Percentiles rank a stretch among this genome's conserved stretches.
phyloP scores from a whole-genome alignment of 2,329 filamentous ascomycete species.

The Penicillium sumatraense region DNA sequence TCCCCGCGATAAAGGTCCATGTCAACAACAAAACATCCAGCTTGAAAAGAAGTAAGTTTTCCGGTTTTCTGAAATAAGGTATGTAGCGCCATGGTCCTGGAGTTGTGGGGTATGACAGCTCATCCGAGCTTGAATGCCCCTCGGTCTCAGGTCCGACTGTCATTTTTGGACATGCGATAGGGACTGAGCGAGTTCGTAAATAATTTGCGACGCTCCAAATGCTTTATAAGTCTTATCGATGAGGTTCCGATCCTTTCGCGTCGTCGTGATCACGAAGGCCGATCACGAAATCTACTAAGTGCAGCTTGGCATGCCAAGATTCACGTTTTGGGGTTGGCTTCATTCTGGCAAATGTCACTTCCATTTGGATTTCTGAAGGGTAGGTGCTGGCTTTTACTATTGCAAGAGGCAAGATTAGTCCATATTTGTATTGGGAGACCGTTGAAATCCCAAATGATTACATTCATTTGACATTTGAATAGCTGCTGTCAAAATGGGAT shows the following conservation, averaged over 20 bases:
- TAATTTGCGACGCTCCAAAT: not conserved
- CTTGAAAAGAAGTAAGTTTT: constrained; percentile 10
- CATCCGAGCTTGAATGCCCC: not conserved
- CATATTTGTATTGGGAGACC: too few species aligned
- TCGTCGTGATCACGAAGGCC: constrained; percentile 4
- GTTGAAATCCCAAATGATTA: too few species aligned
- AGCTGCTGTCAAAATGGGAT: too few species aligned
- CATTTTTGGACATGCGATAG: not conserved
- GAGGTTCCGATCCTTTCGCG: not conserved
- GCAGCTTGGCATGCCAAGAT: not conserved
- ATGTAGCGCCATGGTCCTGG: not conserved
- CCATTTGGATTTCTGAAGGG: too few species aligned
- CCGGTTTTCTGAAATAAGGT: constrained; percentile 7
- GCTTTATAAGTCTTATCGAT: not conserved
- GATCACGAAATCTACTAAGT: constrained; percentile 9
- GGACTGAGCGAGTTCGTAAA: not conserved
- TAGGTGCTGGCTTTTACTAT: too few species aligned
- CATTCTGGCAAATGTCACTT: too few species aligned
- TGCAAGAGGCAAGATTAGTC: too few species aligned
- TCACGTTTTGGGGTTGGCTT: not conserved
- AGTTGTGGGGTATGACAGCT: not conserved
- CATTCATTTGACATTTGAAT: too few species aligned
- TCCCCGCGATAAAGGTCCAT: constrained; percentile 12
- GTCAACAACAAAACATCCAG: constrained; percentile 6
- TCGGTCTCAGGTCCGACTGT: not conserved